Conservation (phyloP, 208 protist species). For the Wallacemonas sp. region DNA sequence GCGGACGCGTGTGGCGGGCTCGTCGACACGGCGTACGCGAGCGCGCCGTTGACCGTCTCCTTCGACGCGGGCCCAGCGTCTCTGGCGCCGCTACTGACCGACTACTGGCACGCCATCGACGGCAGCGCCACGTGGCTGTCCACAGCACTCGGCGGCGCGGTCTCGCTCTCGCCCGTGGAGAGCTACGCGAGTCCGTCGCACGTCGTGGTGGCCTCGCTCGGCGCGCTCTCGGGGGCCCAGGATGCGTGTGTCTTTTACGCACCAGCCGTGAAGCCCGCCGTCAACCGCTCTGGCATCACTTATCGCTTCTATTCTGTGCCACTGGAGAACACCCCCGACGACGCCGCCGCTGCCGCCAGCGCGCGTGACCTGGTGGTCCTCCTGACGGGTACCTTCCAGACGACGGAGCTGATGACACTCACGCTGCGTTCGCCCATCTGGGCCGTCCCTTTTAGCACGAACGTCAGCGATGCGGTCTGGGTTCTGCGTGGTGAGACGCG, state of each 20-base stretch:
- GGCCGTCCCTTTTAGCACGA: slow-evolving; percentile 18
- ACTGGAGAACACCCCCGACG: slow-evolving; percentile 6
- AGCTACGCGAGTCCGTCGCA: slow-evolving; percentile 15
- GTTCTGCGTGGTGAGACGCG: neutral
- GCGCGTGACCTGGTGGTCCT: slow-evolving; percentile 10
- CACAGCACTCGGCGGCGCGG: slow-evolving; percentile 10
- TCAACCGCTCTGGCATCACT: neutral
- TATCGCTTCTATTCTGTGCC: slow-evolving; percentile 36
- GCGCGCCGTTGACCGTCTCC: slow-evolving; percentile 11
- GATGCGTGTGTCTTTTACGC: slow-evolving; percentile 56
- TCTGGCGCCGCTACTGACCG: slow-evolving; percentile 17
- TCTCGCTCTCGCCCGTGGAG: slow-evolving; percentile 22
- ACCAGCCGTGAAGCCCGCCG: slow-evolving; percentile 17
- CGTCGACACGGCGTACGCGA: slow-evolving; percentile 6
- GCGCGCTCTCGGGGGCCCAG: slow-evolving; percentile 20
- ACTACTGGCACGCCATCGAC: slow-evolving; percentile 23
- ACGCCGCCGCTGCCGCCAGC: neutral
- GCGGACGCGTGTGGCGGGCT: slow-evolving; percentile 26
- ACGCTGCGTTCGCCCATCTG: slow-evolving; percentile 25
- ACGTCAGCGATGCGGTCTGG: neutral
- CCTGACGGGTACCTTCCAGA: slow-evolving; percentile 4
- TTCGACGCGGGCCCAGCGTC: slow-evolving; percentile 7
- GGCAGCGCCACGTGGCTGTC: slow-evolving; percentile 10
- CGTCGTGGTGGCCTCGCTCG: slow-evolving; percentile 36
- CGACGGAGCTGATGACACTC: slow-evolving; percentile 7